These are phyloP conservation scores for Lactuca saligna DNA, from an alignment of 129 eudicot species.

Conservation along the genomic window DNA sequence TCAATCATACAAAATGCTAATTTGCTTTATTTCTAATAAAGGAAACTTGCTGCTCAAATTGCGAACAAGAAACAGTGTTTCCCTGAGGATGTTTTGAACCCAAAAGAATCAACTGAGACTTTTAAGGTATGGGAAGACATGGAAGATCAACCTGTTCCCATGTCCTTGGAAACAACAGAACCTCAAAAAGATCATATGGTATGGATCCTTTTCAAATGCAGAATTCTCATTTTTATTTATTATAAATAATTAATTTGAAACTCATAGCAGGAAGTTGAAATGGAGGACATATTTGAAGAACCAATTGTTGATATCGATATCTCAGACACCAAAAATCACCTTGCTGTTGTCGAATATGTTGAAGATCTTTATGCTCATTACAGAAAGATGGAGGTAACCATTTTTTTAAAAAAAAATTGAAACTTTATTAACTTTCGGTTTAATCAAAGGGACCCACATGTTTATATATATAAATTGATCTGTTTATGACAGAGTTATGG, in stretches of 20 bases:
- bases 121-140: constrained; percentile 43
- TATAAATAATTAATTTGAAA: background rate
- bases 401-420: background rate
- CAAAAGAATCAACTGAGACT: constrained; percentile 37
- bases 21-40: constrained; percentile 20
- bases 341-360: constrained; percentile 73
- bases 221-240: background rate
- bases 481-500: constrained; percentile 49
- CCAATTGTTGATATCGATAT: constrained; percentile 62
- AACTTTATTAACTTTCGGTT: background rate
- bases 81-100: constrained; percentile 56
- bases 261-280: constrained; percentile 53
- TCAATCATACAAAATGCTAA: constrained; percentile 5
- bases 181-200: constrained; percentile 59
- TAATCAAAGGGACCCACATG: constrained; percentile 24
- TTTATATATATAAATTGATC: background rate
- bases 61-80: constrained; percentile 44
- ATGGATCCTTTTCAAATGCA: background rate
- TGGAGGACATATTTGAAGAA: constrained; percentile 85
- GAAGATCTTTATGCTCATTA: constrained; percentile 65
- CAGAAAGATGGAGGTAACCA: constrained; percentile 69
- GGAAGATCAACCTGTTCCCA: constrained; percentile 64
- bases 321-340: constrained; percentile 56
- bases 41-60: constrained; percentile 75
- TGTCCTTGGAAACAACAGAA: constrained; percentile 61